Evolutionary conservation across 1,284 basidiomycete species (phyloP).

Genomic region (Ustilago xerochloae): DNA sequence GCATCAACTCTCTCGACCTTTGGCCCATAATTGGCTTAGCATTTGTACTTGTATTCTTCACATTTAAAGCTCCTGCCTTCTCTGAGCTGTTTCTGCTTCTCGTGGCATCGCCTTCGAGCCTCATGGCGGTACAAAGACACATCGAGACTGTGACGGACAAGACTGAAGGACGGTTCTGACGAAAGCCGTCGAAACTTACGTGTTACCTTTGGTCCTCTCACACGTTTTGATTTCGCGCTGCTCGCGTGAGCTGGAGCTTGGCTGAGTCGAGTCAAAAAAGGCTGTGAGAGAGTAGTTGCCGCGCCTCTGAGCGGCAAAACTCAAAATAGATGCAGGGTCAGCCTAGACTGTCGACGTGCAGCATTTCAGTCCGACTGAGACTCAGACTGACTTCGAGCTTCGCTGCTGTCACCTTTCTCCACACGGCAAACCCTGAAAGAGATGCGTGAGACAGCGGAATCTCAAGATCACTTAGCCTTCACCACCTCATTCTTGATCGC

Average conservation of each 20-base stretch:
- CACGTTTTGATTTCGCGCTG: background rate
- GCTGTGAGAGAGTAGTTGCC: background rate
- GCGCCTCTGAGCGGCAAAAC: background rate
- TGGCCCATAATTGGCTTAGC: background rate
- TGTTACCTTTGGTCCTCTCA: no score
- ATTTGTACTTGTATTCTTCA: slow-evolving; percentile 23
- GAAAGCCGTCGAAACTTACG: no score
- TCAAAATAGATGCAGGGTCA: slow-evolving; percentile 3
- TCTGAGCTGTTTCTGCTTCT: no score
- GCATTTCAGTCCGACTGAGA: no score
- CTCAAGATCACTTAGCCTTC: no score
- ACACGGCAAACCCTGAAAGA: slow-evolving; percentile 10
- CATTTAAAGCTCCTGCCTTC: no score
- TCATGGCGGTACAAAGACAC: no score
- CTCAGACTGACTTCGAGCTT: background rate
- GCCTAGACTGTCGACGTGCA: background rate
- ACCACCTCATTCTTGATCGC: background rate
- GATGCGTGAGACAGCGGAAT: background rate
- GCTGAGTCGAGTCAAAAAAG: slow-evolving; percentile 3
- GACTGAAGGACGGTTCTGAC: no score
- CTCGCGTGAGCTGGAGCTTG: slow-evolving; percentile 2
- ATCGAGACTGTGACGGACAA: no score
- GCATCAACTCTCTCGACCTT: background rate
- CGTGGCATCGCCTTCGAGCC: no score
- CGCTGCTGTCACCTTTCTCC: slow-evolving; percentile 29